These are phyloP conservation scores for Linderina pennispora DNA, from an alignment of 192 early-diverging fungal species.

Conservation along the genomic window DNA sequence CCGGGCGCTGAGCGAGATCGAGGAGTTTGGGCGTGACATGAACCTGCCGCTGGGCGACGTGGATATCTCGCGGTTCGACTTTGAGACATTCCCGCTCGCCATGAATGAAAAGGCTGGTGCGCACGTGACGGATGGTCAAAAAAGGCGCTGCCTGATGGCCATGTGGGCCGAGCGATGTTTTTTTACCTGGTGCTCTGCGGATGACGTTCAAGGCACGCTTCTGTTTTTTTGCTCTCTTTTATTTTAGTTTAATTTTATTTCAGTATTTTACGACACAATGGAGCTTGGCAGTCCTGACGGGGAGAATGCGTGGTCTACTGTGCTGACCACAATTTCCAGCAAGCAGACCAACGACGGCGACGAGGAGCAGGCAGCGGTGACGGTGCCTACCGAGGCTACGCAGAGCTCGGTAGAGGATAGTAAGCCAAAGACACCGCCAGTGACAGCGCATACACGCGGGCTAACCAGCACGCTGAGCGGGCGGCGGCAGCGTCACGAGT, in stretches of 20 bases:
- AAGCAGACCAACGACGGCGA: not conserved
- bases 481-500: constrained; percentile 27
- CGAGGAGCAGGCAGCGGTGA: not conserved
- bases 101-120: not conserved
- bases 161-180: not conserved
- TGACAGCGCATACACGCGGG: constrained; percentile 23
- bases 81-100: not conserved
- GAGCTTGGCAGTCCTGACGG: constrained; percentile 5
- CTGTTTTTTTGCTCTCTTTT: not conserved
- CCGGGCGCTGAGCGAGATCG: constrained; percentile 35
- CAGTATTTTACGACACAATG: not conserved
- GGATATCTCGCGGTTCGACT: constrained; percentile 19
- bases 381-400: not conserved
- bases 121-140: too few relatives aligned
- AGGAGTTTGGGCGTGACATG: constrained; percentile 41
- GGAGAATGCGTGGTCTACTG: constrained; percentile 36
- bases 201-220: too few relatives aligned
- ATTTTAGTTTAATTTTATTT: not conserved
- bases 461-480: constrained; percentile 40
- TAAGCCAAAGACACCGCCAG: not conserved
- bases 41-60: constrained; percentile 3
- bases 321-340: constrained; percentile 9
- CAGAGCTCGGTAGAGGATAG: not conserved
- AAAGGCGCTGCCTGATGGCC: too few relatives aligned
- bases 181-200: not conserved